Percentiles rank a stretch among this genome's conserved stretches.
Evolutionary conservation across 768 basidiomycete species (phyloP).

Genomic region (Mrakia blollopis): DNA sequence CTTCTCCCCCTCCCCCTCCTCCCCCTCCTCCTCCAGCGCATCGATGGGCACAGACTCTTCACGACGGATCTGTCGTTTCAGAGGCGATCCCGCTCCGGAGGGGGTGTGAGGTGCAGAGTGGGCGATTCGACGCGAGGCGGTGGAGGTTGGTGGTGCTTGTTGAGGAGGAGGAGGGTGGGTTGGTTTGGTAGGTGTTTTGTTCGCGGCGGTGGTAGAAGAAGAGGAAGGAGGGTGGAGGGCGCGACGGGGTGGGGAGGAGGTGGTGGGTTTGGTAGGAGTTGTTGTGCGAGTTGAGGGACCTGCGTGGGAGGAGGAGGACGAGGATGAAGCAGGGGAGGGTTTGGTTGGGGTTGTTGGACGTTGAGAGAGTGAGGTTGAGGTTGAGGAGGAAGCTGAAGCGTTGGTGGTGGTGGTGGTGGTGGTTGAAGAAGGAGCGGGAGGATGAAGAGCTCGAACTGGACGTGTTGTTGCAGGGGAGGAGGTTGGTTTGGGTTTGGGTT

Average conservation of each 20-base stretch:
- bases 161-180: neutral
- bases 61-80: neutral
- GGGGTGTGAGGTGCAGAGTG: neutral
- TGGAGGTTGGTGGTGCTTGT: neutral
- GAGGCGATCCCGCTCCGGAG: neutral
- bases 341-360: neutral
- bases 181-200: neutral
- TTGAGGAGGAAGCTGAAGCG: neutral
- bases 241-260: neutral
- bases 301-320: neutral
- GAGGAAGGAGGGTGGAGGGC: neutral
- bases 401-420: neutral
- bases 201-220: neutral
- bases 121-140: neutral
- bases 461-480: neutral
- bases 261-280: constrained; percentile 1
- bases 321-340: too few relatives aligned
- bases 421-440: neutral
- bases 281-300: neutral
- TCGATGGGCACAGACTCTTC: neutral
- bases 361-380: too few relatives aligned
- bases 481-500: neutral
- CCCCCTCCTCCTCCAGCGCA: neutral
- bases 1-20: neutral
- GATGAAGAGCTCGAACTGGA: neutral